phyloP scores from a whole-genome alignment of 2,329 filamentous ascomycete species.

The Colletotrichum truncatum region DNA sequence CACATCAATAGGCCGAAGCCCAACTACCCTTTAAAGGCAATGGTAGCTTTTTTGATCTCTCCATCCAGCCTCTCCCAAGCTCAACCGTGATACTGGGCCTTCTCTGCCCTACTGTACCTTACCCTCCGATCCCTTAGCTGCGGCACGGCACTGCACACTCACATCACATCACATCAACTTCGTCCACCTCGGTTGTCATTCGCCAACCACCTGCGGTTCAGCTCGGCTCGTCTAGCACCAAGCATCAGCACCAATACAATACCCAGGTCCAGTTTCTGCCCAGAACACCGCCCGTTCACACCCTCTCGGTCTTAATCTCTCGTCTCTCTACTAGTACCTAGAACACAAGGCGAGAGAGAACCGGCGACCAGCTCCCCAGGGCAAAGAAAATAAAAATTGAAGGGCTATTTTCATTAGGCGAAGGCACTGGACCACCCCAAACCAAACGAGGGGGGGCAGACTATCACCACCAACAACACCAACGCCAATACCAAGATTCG shows the following conservation, averaged over 20 bases:
- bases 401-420: too few species aligned
- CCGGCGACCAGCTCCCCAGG: too few species aligned
- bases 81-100: slow-evolving; percentile 23
- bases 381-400: too few species aligned
- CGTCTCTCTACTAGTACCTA: background rate
- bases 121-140: slow-evolving; percentile 16
- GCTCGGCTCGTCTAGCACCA: background rate
- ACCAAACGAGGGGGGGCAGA: background rate
- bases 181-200: background rate
- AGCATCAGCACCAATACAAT: background rate
- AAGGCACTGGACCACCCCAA: background rate
- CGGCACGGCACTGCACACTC: slow-evolving; percentile 24
- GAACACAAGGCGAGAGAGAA: background rate
- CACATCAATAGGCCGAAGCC: background rate
- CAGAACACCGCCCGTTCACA: slow-evolving; percentile 15
- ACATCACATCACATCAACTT: slow-evolving; percentile 20
- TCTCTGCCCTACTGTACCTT: slow-evolving; percentile 10
- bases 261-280: background rate
- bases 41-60: too few species aligned
- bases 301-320: background rate
- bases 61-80: slow-evolving; percentile 3
- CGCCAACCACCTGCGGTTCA: background rate
- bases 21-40: too few species aligned
- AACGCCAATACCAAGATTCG: background rate
- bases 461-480: background rate